These are phyloP conservation scores for Trichosporon coremiiforme DNA, from an alignment of 1,284 basidiomycete species.

Conservation along the genomic window DNA sequence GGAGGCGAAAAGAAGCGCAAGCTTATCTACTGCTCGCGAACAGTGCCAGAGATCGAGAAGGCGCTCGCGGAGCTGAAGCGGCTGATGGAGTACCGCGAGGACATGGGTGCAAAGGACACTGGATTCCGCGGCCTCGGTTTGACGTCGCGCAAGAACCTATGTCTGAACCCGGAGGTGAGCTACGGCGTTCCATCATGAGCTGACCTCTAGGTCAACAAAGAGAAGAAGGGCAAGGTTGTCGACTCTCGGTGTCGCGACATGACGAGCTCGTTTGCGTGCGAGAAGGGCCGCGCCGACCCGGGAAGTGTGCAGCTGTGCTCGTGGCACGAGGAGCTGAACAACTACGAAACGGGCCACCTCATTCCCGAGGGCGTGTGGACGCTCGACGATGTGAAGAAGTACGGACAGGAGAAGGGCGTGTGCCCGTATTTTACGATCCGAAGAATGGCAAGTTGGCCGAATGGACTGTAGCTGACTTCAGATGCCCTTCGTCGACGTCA, in stretches of 20 bases:
- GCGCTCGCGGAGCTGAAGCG: constrained; percentile 94
- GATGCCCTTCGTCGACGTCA: constrained; percentile 93
- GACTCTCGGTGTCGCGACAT: constrained; percentile 96
- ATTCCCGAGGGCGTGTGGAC: constrained; percentile 92
- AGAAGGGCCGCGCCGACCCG: constrained; percentile 83
- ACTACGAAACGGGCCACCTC: constrained; percentile 79
- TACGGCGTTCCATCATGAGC: neutral
- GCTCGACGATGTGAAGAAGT: constrained; percentile 86
- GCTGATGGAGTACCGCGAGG: constrained; percentile 87
- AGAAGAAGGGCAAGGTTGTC: constrained; percentile 97
- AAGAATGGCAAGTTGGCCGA: constrained; percentile 80
- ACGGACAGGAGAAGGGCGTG: constrained; percentile 79
- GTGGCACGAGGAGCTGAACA: constrained; percentile 88
- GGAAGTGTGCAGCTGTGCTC: constrained; percentile 90
- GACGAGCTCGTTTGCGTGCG: constrained; percentile 80
- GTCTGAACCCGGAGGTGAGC: constrained; percentile 88
- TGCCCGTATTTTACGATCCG: constrained; percentile 98
- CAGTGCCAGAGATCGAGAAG: constrained; percentile 99
- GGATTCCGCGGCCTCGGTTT: constrained; percentile 87
- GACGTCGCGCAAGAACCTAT: constrained; percentile 94
- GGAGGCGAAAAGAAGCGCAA: constrained; percentile 75
- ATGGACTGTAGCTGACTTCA: constrained; percentile 52
- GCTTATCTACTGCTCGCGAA: constrained; percentile 98
- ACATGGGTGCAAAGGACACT: constrained; percentile 73
- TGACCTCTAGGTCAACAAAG: constrained; percentile 74